Evolutionary conservation across 2,329 filamentous ascomycete species (phyloP).

Genomic region (Raffaelea albimanens): DNA sequence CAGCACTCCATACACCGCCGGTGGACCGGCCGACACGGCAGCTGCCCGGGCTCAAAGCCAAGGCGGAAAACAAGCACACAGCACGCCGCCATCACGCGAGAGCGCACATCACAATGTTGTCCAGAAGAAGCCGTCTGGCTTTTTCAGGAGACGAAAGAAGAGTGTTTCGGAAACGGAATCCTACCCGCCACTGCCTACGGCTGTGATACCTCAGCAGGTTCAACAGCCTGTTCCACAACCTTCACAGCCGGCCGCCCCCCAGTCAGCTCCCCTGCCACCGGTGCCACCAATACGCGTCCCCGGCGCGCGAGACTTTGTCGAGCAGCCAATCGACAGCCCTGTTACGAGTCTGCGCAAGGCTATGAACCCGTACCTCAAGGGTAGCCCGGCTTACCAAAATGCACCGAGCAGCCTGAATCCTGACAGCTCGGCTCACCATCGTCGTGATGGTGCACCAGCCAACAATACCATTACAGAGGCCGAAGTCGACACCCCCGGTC

Average conservation of each 20-base stretch:
- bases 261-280: slow-evolving; percentile 25
- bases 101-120: slow-evolving; percentile 43
- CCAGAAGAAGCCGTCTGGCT: slow-evolving; percentile 87
- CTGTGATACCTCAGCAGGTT: slow-evolving; percentile 26
- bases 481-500: slow-evolving; percentile 21
- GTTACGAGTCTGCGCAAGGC: slow-evolving; percentile 74
- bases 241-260: slow-evolving; percentile 7
- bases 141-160: slow-evolving; percentile 91
- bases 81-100: slow-evolving; percentile 42
- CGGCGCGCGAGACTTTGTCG: slow-evolving; percentile 18
- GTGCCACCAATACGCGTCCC: slow-evolving; percentile 23
- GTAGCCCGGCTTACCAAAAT: slow-evolving; percentile 15
- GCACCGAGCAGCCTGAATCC: not conserved
- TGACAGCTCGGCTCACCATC: not conserved
- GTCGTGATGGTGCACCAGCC: no score
- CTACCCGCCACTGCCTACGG: slow-evolving; percentile 48
- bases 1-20: slow-evolving; percentile 21
- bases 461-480: slow-evolving; percentile 2
- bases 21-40: slow-evolving; percentile 23
- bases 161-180: slow-evolving; percentile 58
- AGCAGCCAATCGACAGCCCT: slow-evolving; percentile 44
- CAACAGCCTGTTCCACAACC: slow-evolving; percentile 20
- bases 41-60: slow-evolving; percentile 14
- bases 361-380: slow-evolving; percentile 72
- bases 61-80: slow-evolving; percentile 35